phyloP scores from a whole-genome alignment of 768 basidiomycete species.

The Pleurotus cornucopiae region DNA sequence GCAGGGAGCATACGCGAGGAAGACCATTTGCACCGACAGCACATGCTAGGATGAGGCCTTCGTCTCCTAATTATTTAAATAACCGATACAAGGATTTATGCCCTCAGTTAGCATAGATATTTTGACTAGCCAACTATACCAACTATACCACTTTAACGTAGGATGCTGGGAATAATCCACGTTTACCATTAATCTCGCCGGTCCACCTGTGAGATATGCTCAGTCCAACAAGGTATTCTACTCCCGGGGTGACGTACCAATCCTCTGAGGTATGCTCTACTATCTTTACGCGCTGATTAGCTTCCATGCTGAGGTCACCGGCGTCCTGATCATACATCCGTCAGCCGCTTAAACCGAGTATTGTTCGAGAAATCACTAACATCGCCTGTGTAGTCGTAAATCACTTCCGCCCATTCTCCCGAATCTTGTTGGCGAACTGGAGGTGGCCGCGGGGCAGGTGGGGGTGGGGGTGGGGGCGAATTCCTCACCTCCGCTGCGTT shows the following conservation, averaged over 20 bases:
- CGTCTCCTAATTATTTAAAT: too few species aligned
- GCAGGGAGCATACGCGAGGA: neutral
- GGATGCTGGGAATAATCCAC: slow-evolving; percentile 63
- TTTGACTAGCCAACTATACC: neutral
- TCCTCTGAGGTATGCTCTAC: slow-evolving; percentile 68
- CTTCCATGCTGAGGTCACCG: slow-evolving; percentile 59
- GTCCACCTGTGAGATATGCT: slow-evolving; percentile 50
- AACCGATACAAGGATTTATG: too few species aligned
- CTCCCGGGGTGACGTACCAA: slow-evolving; percentile 45
- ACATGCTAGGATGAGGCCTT: neutral
- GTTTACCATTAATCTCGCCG: slow-evolving; percentile 53
- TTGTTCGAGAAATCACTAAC: slow-evolving; percentile 27
- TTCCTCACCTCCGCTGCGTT: slow-evolving; percentile 13
- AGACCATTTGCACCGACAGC: neutral
- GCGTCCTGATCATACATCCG: slow-evolving; percentile 44
- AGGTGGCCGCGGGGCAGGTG: slow-evolving; percentile 24
- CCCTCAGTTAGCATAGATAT: too few species aligned
- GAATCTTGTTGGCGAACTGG: slow-evolving; percentile 23
- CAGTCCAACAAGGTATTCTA: slow-evolving; percentile 9
- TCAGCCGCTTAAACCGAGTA: neutral
- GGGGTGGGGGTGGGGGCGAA: slow-evolving; percentile 18
- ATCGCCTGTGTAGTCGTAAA: slow-evolving; percentile 70
- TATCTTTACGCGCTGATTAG: slow-evolving; percentile 56
- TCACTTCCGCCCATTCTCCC: slow-evolving; percentile 75
- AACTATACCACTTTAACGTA: slow-evolving; percentile 60